These are phyloP conservation scores for Colletotrichum agaves DNA, from an alignment of 2,329 filamentous ascomycete species.

Conservation along the genomic window DNA sequence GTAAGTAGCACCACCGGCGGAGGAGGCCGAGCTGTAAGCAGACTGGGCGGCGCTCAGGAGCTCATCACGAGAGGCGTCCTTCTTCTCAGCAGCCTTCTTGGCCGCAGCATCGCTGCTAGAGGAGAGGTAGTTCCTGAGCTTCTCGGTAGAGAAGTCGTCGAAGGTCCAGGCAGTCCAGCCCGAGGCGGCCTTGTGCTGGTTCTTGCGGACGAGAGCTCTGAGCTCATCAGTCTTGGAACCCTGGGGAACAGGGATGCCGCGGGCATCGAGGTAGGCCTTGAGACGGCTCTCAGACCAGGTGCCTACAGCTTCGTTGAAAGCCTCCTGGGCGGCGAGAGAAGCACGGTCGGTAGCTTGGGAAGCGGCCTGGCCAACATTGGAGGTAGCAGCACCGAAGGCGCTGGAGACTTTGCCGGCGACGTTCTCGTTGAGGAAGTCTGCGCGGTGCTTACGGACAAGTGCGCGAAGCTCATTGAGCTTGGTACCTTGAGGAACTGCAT, in stretches of 20 bases:
- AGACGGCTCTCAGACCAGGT: constrained; percentile 81
- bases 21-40: constrained; percentile 69
- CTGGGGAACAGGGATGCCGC: constrained; percentile 80
- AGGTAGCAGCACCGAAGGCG: constrained; percentile 77
- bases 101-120: constrained; percentile 64
- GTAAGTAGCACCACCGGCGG: constrained; percentile 65
- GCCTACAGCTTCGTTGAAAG: constrained; percentile 70
- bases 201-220: constrained; percentile 77
- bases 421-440: constrained; percentile 75
- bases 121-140: constrained; percentile 69
- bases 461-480: constrained; percentile 90
- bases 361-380: constrained; percentile 79
- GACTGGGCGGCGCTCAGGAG: constrained; percentile 73
- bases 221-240: constrained; percentile 77
- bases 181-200: constrained; percentile 75
- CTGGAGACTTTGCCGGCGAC: constrained; percentile 66
- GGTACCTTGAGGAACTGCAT: constrained; percentile 87
- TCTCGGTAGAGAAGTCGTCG: constrained; percentile 79
- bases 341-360: constrained; percentile 79
- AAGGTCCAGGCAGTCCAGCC: constrained; percentile 82
- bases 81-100: constrained; percentile 70
- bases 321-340: constrained; percentile 69
- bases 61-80: constrained; percentile 76
- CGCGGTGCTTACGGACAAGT: constrained; percentile 87
- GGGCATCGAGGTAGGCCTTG: constrained; percentile 81